Conservation (phyloP, 169 alveolate genomes). For the Cryptosporidium ryanae region DNA sequence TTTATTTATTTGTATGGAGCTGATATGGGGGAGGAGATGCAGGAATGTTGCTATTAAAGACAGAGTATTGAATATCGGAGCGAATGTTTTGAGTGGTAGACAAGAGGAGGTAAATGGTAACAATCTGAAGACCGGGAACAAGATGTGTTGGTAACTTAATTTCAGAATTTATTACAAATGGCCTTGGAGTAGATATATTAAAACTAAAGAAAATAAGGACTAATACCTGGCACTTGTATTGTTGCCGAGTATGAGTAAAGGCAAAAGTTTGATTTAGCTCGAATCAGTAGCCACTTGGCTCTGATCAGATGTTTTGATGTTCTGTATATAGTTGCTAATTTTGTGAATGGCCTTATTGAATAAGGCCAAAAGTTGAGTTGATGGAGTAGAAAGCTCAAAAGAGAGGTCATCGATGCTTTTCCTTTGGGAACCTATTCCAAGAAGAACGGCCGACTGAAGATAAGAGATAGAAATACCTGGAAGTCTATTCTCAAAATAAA, state of each 20-base stretch:
- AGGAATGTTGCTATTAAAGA: not conserved
- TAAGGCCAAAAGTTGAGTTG: conserved; percentile 63
- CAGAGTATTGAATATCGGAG: not conserved
- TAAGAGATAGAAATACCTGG: conserved; percentile 43
- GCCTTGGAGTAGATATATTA: too few species aligned
- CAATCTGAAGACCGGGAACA: too few species aligned
- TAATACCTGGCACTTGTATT: too few species aligned
- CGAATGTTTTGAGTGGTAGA: too few species aligned
- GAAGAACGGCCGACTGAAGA: conserved; percentile 54
- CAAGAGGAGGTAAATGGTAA: too few species aligned
- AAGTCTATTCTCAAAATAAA: conserved; percentile 60
- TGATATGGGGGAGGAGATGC: conserved; percentile 3
- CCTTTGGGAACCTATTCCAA: conserved; percentile 72
- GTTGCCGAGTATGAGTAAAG: too few species aligned
- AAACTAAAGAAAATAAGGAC: too few species aligned
- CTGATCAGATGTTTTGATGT: not conserved
- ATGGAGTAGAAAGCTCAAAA: conserved; percentile 38
- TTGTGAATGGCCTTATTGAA: conserved; percentile 66
- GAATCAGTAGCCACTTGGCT: not conserved
- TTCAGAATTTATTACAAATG: too few species aligned
- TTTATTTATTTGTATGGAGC: not conserved
- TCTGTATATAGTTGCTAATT: conserved; percentile 27
- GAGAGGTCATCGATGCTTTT: conserved; percentile 59
- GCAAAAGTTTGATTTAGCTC: not conserved
- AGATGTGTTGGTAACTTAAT: too few species aligned